Percentiles rank a stretch among this genome's conserved stretches.
Evolutionary conservation across 2,329 filamentous ascomycete species (phyloP).

Genomic region (Aspergillus quadrilineatus): DNA sequence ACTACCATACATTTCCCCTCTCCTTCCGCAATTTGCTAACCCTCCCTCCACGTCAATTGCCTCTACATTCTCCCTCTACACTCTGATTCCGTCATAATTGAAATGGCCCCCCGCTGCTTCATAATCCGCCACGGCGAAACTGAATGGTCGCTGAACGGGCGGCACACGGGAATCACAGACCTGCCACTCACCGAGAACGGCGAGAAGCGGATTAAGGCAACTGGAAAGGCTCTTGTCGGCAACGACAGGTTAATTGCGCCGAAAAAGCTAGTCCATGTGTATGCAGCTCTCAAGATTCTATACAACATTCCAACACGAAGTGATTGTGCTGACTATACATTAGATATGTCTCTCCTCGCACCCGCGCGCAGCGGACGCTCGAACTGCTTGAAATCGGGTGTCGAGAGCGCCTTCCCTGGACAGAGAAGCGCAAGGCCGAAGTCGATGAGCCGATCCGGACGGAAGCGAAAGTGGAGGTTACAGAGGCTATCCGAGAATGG

Average conservation of each 20-base stretch:
- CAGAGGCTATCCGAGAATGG: slow-evolving; percentile 75
- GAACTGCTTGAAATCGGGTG: slow-evolving; percentile 78
- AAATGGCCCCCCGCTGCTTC: slow-evolving; percentile 69
- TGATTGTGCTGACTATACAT: neutral
- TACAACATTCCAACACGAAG: neutral
- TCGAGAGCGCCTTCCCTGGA: slow-evolving; percentile 70
- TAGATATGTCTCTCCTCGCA: slow-evolving; percentile 80
- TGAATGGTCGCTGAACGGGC: slow-evolving; percentile 86
- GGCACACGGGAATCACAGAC: slow-evolving; percentile 82
- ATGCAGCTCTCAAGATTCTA: slow-evolving; percentile 31
- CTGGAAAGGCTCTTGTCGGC: slow-evolving; percentile 80
- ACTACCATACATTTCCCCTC: neutral
- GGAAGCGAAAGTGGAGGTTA: slow-evolving; percentile 35
- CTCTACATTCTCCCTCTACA: neutral
- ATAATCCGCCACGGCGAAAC: slow-evolving; percentile 90
- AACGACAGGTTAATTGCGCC: slow-evolving; percentile 82
- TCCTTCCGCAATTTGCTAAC: neutral
- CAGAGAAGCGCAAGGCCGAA: slow-evolving; percentile 32
- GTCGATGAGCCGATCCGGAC: slow-evolving; percentile 31
- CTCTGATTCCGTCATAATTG: neutral
- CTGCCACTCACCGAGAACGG: slow-evolving; percentile 81
- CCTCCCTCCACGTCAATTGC: neutral
- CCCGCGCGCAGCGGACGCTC: slow-evolving; percentile 82
- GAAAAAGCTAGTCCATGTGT: slow-evolving; percentile 79
- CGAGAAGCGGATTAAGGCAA: slow-evolving; percentile 71